Percentiles rank a stretch among this genome's conserved stretches.
These are phyloP conservation scores for Laguncularia racemosa DNA, from an alignment of 345 rosid genomes.

Conservation along the genomic window DNA sequence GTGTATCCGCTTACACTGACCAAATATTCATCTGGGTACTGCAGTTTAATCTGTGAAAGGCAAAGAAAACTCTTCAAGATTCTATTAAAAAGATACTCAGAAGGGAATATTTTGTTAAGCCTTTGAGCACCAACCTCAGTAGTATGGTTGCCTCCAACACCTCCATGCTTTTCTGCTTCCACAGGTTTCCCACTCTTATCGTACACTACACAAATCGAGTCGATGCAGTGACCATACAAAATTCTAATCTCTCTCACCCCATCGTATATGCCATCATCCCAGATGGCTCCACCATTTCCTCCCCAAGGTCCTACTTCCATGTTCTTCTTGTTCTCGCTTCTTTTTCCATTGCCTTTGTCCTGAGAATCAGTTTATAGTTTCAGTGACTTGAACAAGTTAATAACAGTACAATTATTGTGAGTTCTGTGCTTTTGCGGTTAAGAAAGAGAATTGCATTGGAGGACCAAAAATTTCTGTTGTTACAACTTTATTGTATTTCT, in stretches of 20 bases:
- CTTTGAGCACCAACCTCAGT: constrained; percentile 35
- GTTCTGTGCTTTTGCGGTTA: no score
- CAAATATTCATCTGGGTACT: constrained; percentile 64
- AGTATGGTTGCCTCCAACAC: constrained; percentile 44
- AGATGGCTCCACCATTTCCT: constrained; percentile 60
- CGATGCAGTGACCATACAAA: constrained; percentile 55
- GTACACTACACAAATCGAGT: constrained; percentile 51
- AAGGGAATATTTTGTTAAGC: background rate
- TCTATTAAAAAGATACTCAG: background rate
- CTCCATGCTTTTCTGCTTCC: constrained; percentile 59
- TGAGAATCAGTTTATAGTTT: constrained; percentile 1
- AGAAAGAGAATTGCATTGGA: no score
- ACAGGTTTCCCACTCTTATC: constrained; percentile 56
- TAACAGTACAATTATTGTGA: no score
- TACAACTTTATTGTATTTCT: no score
- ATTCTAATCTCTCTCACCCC: constrained; percentile 65
- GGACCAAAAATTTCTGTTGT: no score
- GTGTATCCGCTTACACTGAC: constrained; percentile 50
- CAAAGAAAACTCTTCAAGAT: background rate
- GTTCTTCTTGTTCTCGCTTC: constrained; percentile 20
- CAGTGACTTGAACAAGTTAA: background rate
- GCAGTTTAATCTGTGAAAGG: constrained; percentile 52
- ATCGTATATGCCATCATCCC: constrained; percentile 66
- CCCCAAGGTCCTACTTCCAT: constrained; percentile 71
- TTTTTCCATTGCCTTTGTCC: constrained; percentile 20